A percentile compares a stretch with the other conserved stretches of the same genome.
Evolutionary conservation across 2,329 filamentous ascomycete genomes (phyloP).

Genomic region (Cladophialophora psammophila): DNA sequence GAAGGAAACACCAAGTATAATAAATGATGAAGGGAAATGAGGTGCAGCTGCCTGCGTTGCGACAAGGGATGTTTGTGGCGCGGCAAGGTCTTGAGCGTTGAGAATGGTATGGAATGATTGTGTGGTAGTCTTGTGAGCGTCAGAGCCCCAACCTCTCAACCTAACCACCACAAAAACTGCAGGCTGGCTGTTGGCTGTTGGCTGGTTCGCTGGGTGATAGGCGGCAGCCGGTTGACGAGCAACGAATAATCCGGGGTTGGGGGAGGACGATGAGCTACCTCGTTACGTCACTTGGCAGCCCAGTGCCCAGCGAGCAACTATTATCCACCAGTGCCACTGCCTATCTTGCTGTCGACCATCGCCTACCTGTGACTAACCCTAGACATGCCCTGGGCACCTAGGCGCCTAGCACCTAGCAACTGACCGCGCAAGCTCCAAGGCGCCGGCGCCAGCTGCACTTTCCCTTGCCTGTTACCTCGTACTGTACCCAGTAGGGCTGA

Average conservation of each 20-base stretch:
- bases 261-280: constrained; percentile 5
- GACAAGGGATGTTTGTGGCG: constrained; percentile 17
- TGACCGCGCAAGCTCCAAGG: too few relatives aligned
- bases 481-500: neutral
- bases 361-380: too few relatives aligned
- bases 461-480: neutral
- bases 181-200: neutral
- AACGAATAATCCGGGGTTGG: constrained; percentile 20
- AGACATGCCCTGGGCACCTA: too few relatives aligned
- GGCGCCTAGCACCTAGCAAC: too few relatives aligned
- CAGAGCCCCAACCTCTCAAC: constrained; percentile 10
- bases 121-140: constrained; percentile 3
- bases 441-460: neutral
- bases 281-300: constrained; percentile 14
- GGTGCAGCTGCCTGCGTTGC: constrained; percentile 8
- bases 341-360: too few relatives aligned
- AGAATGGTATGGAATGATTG: neutral
- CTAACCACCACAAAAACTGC: neutral
- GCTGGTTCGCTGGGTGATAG: neutral
- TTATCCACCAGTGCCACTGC: too few relatives aligned
- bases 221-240: neutral
- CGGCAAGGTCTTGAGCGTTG: constrained; percentile 16
- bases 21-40: neutral
- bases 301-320: neutral
- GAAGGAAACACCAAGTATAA: neutral